Percentiles rank a stretch among this genome's conserved stretches.
phyloP scores from a whole-genome alignment of 2,329 filamentous ascomycete genomes.

The Ophiostoma angusticollis region DNA sequence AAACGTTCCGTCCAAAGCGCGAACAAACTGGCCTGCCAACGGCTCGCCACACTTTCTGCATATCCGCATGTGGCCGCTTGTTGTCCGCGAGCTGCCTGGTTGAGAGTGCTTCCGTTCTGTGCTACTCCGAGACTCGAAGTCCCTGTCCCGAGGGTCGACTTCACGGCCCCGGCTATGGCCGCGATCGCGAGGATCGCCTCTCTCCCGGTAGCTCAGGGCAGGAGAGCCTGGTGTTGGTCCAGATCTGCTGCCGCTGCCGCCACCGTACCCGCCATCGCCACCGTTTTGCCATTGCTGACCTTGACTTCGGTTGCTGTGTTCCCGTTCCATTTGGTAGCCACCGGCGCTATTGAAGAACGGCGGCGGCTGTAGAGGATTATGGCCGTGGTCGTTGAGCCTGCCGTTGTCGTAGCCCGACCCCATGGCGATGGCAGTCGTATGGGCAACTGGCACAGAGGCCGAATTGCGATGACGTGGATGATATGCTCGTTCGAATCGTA shows the following conservation, averaged over 20 bases:
- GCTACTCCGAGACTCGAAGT: slow-evolving; percentile 37
- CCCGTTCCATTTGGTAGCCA: slow-evolving; percentile 18
- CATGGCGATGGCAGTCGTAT: neutral
- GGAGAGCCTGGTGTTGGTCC: slow-evolving; percentile 24
- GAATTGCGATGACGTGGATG: too few relatives aligned
- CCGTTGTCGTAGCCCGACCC: slow-evolving; percentile 29
- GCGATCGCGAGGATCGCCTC: slow-evolving; percentile 18
- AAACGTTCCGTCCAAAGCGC: slow-evolving; percentile 84
- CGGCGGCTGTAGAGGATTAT: slow-evolving; percentile 14
- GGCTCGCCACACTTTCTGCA: slow-evolving; percentile 83
- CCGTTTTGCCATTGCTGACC: slow-evolving; percentile 13
- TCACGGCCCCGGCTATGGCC: slow-evolving; percentile 18
- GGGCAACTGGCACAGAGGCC: too few relatives aligned
- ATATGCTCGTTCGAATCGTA: too few relatives aligned
- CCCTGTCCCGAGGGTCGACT: slow-evolving; percentile 17
- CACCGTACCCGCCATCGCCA: slow-evolving; percentile 8
- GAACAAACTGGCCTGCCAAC: slow-evolving; percentile 89
- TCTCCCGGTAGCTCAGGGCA: slow-evolving; percentile 22
- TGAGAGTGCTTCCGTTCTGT: slow-evolving; percentile 36
- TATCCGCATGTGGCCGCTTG: slow-evolving; percentile 47
- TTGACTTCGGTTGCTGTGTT: slow-evolving; percentile 13
- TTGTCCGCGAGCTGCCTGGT: slow-evolving; percentile 34
- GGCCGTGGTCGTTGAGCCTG: slow-evolving; percentile 26
- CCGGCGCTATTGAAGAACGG: slow-evolving; percentile 8
- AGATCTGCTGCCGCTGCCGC: slow-evolving; percentile 13